phyloP scores from a whole-genome alignment of 495 filamentous ascomycete genomes.

The Chaetomium fimeti region DNA sequence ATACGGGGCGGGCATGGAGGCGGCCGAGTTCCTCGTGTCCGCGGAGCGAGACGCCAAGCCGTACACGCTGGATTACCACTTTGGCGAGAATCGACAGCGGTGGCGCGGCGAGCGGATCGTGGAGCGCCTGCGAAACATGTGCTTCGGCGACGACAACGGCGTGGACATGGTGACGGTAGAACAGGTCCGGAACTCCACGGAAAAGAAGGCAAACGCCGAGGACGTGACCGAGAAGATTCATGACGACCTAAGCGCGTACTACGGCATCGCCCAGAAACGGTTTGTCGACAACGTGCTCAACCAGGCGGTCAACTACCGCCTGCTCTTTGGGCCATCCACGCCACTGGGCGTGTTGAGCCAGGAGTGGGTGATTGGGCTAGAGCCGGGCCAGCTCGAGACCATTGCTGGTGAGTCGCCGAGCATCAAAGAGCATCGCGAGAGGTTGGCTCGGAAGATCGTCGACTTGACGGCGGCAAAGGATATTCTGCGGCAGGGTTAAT shows the following conservation, averaged over 20 bases:
- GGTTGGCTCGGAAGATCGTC: slow-evolving; percentile 31
- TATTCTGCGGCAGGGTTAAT: slow-evolving; percentile 29
- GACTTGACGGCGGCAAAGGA: slow-evolving; percentile 32
- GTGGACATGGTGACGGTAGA: slow-evolving; percentile 17
- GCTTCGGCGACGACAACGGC: background rate
- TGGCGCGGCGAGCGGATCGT: slow-evolving; percentile 33
- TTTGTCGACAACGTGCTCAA: slow-evolving; percentile 58
- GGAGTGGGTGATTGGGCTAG: slow-evolving; percentile 37
- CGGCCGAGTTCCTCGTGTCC: slow-evolving; percentile 47
- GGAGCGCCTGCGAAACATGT: slow-evolving; percentile 17
- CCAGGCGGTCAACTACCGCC: slow-evolving; percentile 37
- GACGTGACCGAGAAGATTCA: slow-evolving; percentile 54
- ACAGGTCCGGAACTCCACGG: slow-evolving; percentile 22
- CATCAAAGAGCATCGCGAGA: slow-evolving; percentile 28
- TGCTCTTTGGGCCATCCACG: slow-evolving; percentile 37
- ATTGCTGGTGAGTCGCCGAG: slow-evolving; percentile 39
- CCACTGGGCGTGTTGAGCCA: slow-evolving; percentile 38
- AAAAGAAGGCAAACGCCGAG: slow-evolving; percentile 48
- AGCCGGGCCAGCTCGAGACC: slow-evolving; percentile 32
- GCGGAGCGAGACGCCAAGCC: slow-evolving; percentile 50
- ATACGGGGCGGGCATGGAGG: slow-evolving; percentile 45
- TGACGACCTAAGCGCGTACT: slow-evolving; percentile 59
- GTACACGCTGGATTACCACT: slow-evolving; percentile 55
- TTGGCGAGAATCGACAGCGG: slow-evolving; percentile 52
- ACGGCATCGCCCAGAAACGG: slow-evolving; percentile 55